phyloP scores from a whole-genome alignment of 2,329 filamentous ascomycete genomes.

The Magnaporthales sp. region DNA sequence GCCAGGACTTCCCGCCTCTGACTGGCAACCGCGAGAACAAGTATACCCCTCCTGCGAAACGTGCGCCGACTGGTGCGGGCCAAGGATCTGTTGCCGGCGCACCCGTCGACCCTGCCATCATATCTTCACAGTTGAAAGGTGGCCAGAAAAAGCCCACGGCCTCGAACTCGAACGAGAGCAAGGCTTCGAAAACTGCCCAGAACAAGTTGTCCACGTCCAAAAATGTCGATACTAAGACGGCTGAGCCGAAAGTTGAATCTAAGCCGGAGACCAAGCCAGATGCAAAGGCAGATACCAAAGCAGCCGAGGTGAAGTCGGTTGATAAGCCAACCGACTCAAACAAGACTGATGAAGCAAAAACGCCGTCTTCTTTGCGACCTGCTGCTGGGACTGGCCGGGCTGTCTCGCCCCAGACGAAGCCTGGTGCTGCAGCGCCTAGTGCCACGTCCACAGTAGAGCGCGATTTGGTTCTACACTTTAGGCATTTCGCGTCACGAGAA shows the following conservation, averaged over 20 bases:
- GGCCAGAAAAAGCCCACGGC: conserved; percentile 22
- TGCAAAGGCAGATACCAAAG: conserved; percentile 19
- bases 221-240: conserved; percentile 23
- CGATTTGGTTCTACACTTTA: conserved; percentile 55
- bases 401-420: conserved; percentile 30
- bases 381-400: conserved; percentile 31
- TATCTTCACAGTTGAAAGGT: conserved; percentile 67
- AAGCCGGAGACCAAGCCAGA: conserved; percentile 27
- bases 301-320: conserved; percentile 18
- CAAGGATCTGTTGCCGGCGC: conserved; percentile 67
- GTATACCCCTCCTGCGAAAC: conserved; percentile 84
- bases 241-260: conserved; percentile 13
- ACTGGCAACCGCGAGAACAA: conserved; percentile 46
- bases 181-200: not conserved
- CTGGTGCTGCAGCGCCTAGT: conserved; percentile 33
- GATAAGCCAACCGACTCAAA: conserved; percentile 12
- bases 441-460: conserved; percentile 53
- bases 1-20: conserved; percentile 65
- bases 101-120: conserved; percentile 81
- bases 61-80: conserved; percentile 56
- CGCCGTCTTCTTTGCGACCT: conserved; percentile 13
- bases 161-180: not conserved
- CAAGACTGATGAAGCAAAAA: conserved; percentile 8
- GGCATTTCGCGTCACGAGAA: conserved; percentile 51
- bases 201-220: conserved; percentile 27